phyloP scores from a whole-genome alignment of 2,329 filamentous ascomycete genomes.

The Phaeoacremonium minimum region DNA sequence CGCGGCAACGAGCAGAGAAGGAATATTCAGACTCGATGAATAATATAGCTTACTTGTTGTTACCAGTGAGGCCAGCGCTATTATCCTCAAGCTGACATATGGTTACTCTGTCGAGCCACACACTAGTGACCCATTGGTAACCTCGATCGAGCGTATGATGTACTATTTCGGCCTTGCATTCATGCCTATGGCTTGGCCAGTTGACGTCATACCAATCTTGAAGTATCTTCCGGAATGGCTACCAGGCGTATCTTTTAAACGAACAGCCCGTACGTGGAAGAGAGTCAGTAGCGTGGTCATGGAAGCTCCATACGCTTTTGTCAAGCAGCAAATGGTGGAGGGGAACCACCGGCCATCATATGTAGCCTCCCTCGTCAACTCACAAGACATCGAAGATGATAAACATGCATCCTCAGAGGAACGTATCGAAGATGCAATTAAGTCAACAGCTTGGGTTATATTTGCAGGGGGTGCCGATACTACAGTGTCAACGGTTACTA shows the following conservation, averaged over 20 bases:
- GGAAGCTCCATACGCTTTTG: slow-evolving; percentile 24
- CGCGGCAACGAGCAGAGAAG: no score
- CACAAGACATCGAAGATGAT: not conserved
- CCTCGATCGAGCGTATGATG: slow-evolving; percentile 21
- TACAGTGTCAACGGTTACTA: slow-evolving; percentile 24
- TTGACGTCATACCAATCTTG: slow-evolving; percentile 25
- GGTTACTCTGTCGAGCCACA: slow-evolving; percentile 23
- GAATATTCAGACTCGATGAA: no score
- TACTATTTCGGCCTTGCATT: slow-evolving; percentile 18
- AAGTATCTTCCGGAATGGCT: slow-evolving; percentile 21
- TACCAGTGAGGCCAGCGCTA: no score
- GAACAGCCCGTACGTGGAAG: slow-evolving; percentile 19
- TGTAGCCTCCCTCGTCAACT: slow-evolving; percentile 3
- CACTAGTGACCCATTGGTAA: slow-evolving; percentile 22
- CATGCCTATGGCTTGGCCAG: slow-evolving; percentile 23
- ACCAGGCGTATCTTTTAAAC: slow-evolving; percentile 24
- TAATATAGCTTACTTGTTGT: no score
- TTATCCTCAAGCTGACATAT: no score
- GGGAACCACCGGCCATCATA: not conserved
- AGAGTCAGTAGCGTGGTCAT: slow-evolving; percentile 10
- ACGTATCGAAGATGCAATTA: slow-evolving; percentile 4
- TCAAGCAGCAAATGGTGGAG: slow-evolving; percentile 9
- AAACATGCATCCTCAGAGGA: slow-evolving; percentile 1
- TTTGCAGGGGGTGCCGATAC: slow-evolving; percentile 25
- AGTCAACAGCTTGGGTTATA: slow-evolving; percentile 7